A percentile compares a stretch with the other conserved stretches of the same genome.
Evolutionary conservation across 345 rosid genomes (phyloP).

Genomic region (Euclidium syriacum): DNA sequence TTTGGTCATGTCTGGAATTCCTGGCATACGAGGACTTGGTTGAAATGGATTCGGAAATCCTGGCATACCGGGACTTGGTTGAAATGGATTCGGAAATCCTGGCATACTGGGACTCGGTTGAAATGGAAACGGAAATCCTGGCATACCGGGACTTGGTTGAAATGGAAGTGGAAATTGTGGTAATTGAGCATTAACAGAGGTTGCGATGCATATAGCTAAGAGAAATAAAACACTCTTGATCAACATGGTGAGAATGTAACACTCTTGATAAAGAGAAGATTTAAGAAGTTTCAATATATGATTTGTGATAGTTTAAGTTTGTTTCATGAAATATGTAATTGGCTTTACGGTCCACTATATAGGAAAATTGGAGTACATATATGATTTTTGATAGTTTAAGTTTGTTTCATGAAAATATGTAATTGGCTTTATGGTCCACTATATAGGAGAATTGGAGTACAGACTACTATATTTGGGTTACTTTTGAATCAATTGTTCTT

Average conservation of each 20-base stretch:
- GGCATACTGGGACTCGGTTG: neutral
- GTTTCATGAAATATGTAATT: neutral
- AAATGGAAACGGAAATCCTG: neutral
- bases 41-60: neutral
- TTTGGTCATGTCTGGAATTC: neutral
- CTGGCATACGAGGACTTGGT: neutral
- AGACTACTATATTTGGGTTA: neutral
- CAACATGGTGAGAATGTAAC: neutral
- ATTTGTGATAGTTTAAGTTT: neutral
- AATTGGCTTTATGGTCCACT: neutral
- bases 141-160: neutral
- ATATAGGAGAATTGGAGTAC: neutral
- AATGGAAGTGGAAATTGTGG: neutral
- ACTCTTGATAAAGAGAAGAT: neutral
- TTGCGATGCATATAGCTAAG: neutral
- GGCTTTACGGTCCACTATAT: neutral
- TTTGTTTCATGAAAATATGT: neutral
- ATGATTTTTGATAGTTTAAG: neutral
- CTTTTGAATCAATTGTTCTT: neutral
- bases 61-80: neutral
- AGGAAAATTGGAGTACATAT: neutral
- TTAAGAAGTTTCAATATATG: neutral
- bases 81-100: neutral
- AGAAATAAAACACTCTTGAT: neutral
- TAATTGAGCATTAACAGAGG: neutral